These are phyloP conservation scores for Extremus antarcticus DNA, from an alignment of 495 filamentous ascomycete genomes.

Conservation along the genomic window DNA sequence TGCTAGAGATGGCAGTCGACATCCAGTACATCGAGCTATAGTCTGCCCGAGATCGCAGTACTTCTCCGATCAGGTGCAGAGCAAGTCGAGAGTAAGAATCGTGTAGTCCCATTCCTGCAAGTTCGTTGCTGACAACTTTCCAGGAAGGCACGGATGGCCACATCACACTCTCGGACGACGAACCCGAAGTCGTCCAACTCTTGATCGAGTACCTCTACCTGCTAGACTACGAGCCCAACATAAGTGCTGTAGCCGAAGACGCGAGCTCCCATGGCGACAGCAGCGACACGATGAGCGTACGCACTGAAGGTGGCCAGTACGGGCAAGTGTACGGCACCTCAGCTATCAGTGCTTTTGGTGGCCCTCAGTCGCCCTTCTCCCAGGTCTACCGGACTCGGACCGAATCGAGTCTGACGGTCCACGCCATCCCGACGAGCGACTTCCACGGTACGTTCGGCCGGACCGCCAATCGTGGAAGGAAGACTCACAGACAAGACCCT, in stretches of 20 bases:
- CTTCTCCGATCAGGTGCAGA: not conserved
- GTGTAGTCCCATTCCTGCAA: not conserved
- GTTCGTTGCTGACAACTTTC: no score
- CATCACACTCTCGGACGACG: constrained; percentile 2
- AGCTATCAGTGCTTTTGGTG: constrained; percentile 6
- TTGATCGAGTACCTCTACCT: constrained; percentile 10
- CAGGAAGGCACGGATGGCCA: constrained; percentile 9
- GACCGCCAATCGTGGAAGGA: not conserved
- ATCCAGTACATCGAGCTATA: constrained; percentile 7
- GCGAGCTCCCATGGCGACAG: not conserved
- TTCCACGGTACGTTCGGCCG: not conserved
- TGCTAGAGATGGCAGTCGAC: not conserved
- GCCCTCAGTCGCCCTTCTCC: constrained; percentile 2
- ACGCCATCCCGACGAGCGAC: constrained; percentile 3
- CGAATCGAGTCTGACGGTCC: constrained; percentile 2
- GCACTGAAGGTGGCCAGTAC: constrained; percentile 3
- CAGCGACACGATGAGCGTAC: constrained; percentile 3
- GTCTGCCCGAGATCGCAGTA: constrained; percentile 7
- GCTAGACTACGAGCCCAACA: constrained; percentile 5
- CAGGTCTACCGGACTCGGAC: not conserved
- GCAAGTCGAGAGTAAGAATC: constrained; percentile 2
- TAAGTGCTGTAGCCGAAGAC: not conserved
- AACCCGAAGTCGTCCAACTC: constrained; percentile 5
- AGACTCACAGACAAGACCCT: not conserved
- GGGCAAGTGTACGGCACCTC: constrained; percentile 7